Percentiles rank a stretch among this genome's conserved stretches.
phyloP scores from a whole-genome alignment of 73 alveolate species.

The Urostyla sp. region DNA sequence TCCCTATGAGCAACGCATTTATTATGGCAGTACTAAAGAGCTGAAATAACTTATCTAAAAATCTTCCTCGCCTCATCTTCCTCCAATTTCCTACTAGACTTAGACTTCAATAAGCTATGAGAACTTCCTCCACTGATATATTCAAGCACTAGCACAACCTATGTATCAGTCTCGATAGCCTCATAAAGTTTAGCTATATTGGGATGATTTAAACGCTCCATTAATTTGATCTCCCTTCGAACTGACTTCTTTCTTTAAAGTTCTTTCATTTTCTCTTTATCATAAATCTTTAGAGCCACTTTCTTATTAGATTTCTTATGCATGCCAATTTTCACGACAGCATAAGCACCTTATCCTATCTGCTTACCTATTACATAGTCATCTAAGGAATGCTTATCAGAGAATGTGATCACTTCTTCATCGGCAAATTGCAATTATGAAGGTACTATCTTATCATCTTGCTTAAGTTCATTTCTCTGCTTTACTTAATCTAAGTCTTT shows the following conservation, averaged over 20 bases:
- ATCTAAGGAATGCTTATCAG: constrained; percentile 66
- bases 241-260: constrained; percentile 87
- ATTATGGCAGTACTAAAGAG: constrained; percentile 80
- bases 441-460: neutral
- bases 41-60: constrained; percentile 80
- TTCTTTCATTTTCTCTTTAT: constrained; percentile 87
- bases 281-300: constrained; percentile 85
- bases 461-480: constrained; percentile 16
- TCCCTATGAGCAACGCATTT: constrained; percentile 91
- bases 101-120: constrained; percentile 72
- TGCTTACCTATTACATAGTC: constrained; percentile 82
- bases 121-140: constrained; percentile 92
- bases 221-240: constrained; percentile 87
- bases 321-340: constrained; percentile 89
- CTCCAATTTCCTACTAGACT: constrained; percentile 71
- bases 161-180: constrained; percentile 83
- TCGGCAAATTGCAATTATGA: neutral
- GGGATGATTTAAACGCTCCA: constrained; percentile 82
- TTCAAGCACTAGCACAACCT: constrained; percentile 87
- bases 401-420: constrained; percentile 36
- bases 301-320: constrained; percentile 81
- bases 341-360: constrained; percentile 95
- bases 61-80: constrained; percentile 89
- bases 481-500: constrained; percentile 40
- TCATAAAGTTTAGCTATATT: constrained; percentile 89